Evolutionary conservation across 495 filamentous ascomycete genomes (phyloP).

Genomic region (Penicillium diatomitis): DNA sequence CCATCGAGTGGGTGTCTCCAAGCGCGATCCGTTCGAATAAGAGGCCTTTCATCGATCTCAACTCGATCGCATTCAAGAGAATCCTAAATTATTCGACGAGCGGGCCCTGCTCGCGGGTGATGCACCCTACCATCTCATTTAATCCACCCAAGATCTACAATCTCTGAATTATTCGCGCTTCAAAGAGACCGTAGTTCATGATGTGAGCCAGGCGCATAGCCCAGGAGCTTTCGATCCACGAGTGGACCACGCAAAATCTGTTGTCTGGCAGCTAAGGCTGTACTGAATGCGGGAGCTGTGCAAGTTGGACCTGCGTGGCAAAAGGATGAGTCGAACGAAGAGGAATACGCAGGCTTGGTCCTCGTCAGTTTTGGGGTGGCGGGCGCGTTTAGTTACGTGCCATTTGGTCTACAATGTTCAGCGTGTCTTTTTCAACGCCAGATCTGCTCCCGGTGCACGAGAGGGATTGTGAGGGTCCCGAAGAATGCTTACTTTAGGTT

Average conservation of each 20-base stretch:
- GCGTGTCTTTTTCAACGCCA: background rate
- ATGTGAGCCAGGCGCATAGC: background rate
- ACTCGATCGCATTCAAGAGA: background rate
- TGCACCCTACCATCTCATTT: background rate
- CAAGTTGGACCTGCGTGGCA: background rate
- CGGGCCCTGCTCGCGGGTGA: background rate
- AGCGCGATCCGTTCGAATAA: background rate
- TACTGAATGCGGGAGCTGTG: background rate
- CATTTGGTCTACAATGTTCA: background rate
- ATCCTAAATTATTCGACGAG: background rate
- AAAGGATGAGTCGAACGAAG: background rate
- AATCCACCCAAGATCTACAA: background rate
- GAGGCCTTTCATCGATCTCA: background rate
- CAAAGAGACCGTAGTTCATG: background rate
- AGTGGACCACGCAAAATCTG: background rate
- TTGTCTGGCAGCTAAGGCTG: background rate
- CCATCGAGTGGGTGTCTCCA: background rate
- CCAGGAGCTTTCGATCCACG: background rate
- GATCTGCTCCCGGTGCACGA: background rate
- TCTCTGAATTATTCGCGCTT: background rate
- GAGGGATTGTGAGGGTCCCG: background rate
- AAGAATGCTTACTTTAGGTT: background rate
- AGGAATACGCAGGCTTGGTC: background rate
- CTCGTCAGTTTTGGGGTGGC: background rate
- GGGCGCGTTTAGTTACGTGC: background rate